These are phyloP conservation scores for Rhizophagus prolifer DNA, from an alignment of 192 early-diverging fungal species.

Conservation along the genomic window DNA sequence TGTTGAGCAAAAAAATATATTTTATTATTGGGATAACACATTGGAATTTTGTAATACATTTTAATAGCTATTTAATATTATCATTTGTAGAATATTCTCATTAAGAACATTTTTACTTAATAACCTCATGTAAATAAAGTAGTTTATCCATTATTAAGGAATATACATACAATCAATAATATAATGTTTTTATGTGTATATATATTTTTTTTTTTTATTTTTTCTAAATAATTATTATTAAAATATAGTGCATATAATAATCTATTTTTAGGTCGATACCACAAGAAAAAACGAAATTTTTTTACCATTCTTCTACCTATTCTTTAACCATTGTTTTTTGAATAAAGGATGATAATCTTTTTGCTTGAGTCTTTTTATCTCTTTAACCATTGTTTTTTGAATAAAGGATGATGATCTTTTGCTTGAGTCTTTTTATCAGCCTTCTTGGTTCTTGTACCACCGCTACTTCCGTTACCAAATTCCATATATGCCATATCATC, in stretches of 20 bases:
- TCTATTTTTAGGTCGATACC: neutral
- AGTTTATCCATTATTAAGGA: neutral
- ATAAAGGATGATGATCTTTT: constrained; percentile 30
- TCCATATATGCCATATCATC: constrained; percentile 96
- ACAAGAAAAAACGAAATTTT: neutral
- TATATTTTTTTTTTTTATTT: neutral
- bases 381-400: too few species aligned
- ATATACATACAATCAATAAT: too few species aligned
- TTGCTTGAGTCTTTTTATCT: constrained; percentile 4
- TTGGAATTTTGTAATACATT: too few species aligned
- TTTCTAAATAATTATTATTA: neutral
- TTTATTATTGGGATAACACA: too few species aligned
- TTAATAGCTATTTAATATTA: neutral
- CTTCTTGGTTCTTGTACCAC: constrained; percentile 18
- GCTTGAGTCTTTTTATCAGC: constrained; percentile 7
- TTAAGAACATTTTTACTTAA: neutral
- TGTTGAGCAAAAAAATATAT: too few species aligned
- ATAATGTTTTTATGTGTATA: too few species aligned
- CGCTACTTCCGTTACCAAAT: constrained; percentile 10
- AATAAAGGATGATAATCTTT: constrained; percentile 32
- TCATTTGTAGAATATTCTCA: neutral
- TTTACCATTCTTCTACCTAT: neutral
- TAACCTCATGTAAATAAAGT: neutral
- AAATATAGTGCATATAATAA: neutral
- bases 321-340: constrained; percentile 25